A percentile compares a stretch with the other conserved stretches of the same genome.
Evolutionary conservation across 345 rosid species (phyloP).

Genomic region (Alliaria petiolata): DNA sequence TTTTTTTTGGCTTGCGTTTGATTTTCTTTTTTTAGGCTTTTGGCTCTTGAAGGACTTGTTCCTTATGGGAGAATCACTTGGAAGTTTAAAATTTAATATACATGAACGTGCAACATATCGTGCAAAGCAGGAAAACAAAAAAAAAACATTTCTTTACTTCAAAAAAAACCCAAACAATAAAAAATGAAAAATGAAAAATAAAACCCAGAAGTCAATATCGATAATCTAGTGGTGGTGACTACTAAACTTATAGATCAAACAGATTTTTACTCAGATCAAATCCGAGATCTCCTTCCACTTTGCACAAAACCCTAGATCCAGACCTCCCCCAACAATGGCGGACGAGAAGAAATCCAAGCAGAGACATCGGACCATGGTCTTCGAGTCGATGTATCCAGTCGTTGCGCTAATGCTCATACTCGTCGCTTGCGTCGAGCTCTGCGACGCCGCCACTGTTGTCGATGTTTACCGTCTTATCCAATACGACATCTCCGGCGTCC

Average conservation of each 20-base stretch:
- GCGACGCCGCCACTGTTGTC: conserved; percentile 92
- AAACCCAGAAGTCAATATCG: background rate
- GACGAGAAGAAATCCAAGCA: conserved; percentile 34
- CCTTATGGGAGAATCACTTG: too few relatives aligned
- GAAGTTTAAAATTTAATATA: too few relatives aligned
- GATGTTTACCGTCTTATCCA: conserved; percentile 97
- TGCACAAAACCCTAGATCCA: conserved; percentile 57
- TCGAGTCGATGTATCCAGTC: conserved; percentile 69
- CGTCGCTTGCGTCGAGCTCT: conserved; percentile 87
- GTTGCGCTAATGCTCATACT: conserved; percentile 65
- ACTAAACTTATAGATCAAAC: background rate
- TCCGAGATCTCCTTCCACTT: conserved; percentile 26
- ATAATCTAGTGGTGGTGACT: conserved; percentile 2
- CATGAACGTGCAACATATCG: background rate
- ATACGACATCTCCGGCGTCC: conserved; percentile 87
- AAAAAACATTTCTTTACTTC: background rate
- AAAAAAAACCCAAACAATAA: background rate
- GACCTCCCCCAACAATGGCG: conserved; percentile 32
- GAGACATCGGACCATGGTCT: conserved; percentile 25
- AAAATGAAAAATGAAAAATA: background rate
- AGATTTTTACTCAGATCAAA: background rate
- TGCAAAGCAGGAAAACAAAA: too few relatives aligned
- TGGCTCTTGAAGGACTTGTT: too few relatives aligned
- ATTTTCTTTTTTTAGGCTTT: too few relatives aligned
- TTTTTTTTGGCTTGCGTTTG: too few relatives aligned